Evolutionary conservation across 805 yeast genomes (phyloP).

Genomic region (Blastobotrys peoriensis): DNA sequence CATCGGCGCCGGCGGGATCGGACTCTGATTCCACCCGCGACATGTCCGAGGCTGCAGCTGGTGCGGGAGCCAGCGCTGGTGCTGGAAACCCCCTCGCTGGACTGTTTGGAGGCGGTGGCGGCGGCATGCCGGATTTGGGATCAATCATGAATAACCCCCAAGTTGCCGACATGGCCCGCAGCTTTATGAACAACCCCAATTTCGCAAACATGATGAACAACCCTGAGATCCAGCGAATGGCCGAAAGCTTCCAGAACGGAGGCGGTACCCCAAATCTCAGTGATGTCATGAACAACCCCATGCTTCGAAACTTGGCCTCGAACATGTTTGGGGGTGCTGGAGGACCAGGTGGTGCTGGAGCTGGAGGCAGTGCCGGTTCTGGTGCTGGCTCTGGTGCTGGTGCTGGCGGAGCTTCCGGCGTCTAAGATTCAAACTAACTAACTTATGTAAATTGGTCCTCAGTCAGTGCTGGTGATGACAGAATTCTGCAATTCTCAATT

Average conservation of each 20-base stretch:
- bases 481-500: conserved; percentile 21
- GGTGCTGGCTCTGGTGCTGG: neutral
- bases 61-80: conserved; percentile 43
- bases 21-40: conserved; percentile 27
- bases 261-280: conserved; percentile 47
- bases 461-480: neutral
- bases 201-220: conserved; percentile 68
- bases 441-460: conserved; percentile 1
- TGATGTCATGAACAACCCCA: conserved; percentile 76
- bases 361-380: conserved; percentile 1
- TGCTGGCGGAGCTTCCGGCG: neutral
- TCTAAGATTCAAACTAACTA: neutral
- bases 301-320: conserved; percentile 63
- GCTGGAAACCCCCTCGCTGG: conserved; percentile 29
- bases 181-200: conserved; percentile 78
- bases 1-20: conserved; percentile 31
- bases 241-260: conserved; percentile 55
- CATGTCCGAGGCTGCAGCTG: conserved; percentile 14
- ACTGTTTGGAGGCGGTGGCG: conserved; percentile 53
- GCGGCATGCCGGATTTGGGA: conserved; percentile 65
- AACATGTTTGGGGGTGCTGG: conserved; percentile 53
- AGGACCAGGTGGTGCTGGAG: neutral
- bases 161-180: conserved; percentile 81
- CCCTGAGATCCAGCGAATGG: conserved; percentile 81
- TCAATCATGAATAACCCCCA: conserved; percentile 86